phyloP scores from a whole-genome alignment of 116 monocot genomes.

The Cymodocea nodosa region DNA sequence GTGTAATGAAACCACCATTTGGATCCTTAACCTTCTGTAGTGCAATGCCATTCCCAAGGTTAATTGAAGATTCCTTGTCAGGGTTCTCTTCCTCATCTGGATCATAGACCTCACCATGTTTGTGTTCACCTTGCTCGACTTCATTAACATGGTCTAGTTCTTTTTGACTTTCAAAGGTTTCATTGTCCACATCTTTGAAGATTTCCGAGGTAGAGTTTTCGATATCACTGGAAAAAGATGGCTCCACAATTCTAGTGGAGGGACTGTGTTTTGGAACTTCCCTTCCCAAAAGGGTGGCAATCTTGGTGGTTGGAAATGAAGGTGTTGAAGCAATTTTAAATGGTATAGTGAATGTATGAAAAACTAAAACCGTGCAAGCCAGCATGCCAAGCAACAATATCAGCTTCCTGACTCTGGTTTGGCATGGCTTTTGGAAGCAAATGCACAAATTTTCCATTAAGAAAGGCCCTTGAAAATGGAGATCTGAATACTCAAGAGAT shows the following conservation, averaged over 20 bases:
- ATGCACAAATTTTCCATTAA: slow-evolving; percentile 1
- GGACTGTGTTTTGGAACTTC: slow-evolving; percentile 13
- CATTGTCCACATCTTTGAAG: background rate
- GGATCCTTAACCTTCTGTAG: slow-evolving; percentile 8
- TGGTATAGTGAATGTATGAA: slow-evolving; percentile 23
- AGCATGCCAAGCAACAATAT: slow-evolving; percentile 15
- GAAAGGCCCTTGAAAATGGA: background rate
- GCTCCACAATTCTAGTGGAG: background rate
- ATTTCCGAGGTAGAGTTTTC: background rate
- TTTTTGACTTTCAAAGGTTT: background rate
- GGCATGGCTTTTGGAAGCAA: slow-evolving; percentile 8
- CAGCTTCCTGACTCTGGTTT: slow-evolving; percentile 15
- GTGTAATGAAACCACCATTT: slow-evolving; percentile 10
- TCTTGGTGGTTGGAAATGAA: slow-evolving; percentile 7
- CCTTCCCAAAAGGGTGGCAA: background rate
- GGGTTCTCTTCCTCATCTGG: slow-evolving; percentile 16
- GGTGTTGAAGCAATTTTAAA: slow-evolving; percentile 17
- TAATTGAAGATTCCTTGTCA: slow-evolving; percentile 12
- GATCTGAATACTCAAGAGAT: background rate
- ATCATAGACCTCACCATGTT: slow-evolving; percentile 11
- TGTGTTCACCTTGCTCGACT: slow-evolving; percentile 6
- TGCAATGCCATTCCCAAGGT: slow-evolving; percentile 15
- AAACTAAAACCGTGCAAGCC: slow-evolving; percentile 15
- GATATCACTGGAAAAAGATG: background rate
- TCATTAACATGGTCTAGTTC: background rate